Base-by-base conservation (phyloP, 371 early-diverging fungal genomes). In the Rhizopus sp. region DNA sequence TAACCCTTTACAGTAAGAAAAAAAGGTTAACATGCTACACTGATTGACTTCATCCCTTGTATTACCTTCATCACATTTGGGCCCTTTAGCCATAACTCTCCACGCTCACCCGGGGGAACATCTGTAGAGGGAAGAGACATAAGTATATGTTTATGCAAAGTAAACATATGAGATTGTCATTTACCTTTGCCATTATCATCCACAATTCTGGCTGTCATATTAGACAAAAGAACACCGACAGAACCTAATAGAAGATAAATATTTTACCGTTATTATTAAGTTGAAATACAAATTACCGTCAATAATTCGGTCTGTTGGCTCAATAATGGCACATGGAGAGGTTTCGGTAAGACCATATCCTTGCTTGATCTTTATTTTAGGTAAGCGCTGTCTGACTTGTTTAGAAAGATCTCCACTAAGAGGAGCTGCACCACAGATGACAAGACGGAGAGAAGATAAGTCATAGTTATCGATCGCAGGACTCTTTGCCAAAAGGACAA, bases 391-490 rank as follows among this genome's bases (percentile, higher is more conserved):
- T 0, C 77, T 67, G 7, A 86, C 71, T 3, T 56, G 68, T 17
- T 67, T 48, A 33, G 77, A 53, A 0, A 90, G 63, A 23, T 87
- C 87, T 8, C 72, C 63, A 15, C 83, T 73, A 4, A 96, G 75
- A 10, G 95, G 95, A 5, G 95, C 95, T 12, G 94, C 97, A 23
- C 89, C 95, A 34, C 83, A 85, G 32, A 84, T 55, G 7, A 89
- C 61, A 30, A 65, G 66, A n/a, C 70, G 49, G 1, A 94, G 63
- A 10, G 84, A 80, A 0, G 84, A 78, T 32, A 93, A 54, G 46
- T 93, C 82, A 63, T 80, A 90, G 3, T 88, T 62, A 35, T 73
- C 69, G 12, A 91, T 86, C 13, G 80, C 60, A 13, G 91, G 86
- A 45, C 80, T 64, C 56, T 89, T 88, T 10, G 80, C 78, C 13